Evolutionary conservation across 2,329 filamentous ascomycete genomes (phyloP).

Genomic region (Aspergillus puulaauensis): DNA sequence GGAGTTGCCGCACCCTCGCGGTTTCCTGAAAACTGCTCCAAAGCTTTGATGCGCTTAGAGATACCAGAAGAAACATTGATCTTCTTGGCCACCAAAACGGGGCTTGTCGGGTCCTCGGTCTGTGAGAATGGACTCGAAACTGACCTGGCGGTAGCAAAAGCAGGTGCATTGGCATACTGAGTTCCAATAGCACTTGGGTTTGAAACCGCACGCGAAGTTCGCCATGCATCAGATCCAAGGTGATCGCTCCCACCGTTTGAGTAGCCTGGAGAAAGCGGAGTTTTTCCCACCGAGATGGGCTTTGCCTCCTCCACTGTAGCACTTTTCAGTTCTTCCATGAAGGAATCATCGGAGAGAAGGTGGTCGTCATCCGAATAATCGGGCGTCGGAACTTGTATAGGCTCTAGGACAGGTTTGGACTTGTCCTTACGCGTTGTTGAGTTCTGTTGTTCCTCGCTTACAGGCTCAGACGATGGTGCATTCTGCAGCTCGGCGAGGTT

Average conservation of each 20-base stretch:
- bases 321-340: conserved; percentile 81
- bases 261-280: conserved; percentile 71
- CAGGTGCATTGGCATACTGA: conserved; percentile 28
- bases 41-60: conserved; percentile 87
- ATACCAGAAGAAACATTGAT: conserved; percentile 86
- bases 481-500: conserved; percentile 21
- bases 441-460: conserved; percentile 20
- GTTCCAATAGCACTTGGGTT: conserved; percentile 34
- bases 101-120: conserved; percentile 29
- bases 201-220: conserved; percentile 41
- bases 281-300: conserved; percentile 74
- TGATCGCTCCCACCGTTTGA: conserved; percentile 37
- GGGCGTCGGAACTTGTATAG: conserved; percentile 49
- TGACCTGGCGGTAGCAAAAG: conserved; percentile 36
- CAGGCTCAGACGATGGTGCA: conserved; percentile 23
- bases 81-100: conserved; percentile 66
- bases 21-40: conserved; percentile 72
- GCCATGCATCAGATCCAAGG: conserved; percentile 31
- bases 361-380: conserved; percentile 45
- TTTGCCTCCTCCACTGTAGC: conserved; percentile 82
- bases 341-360: conserved; percentile 63
- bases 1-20: conserved; percentile 32
- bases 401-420: conserved; percentile 46
- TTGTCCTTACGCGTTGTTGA: conserved; percentile 30
- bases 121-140: conserved; percentile 38